Evolutionary conservation across 2,329 filamentous ascomycete species (phyloP).

Genomic region (Alternaria arbusti): DNA sequence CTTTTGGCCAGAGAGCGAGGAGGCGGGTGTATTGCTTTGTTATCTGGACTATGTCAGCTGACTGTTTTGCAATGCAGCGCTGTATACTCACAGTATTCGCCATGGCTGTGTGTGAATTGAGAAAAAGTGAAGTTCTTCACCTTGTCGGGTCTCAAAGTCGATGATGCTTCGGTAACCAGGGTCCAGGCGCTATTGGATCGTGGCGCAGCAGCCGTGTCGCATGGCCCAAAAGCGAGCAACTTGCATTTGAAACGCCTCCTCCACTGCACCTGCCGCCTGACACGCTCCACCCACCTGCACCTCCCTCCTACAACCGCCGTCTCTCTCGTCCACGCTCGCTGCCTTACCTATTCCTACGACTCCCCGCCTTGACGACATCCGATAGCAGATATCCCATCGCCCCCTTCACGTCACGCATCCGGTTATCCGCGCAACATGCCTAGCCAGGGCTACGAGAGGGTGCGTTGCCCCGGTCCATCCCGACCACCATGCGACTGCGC

Average conservation of each 20-base stretch:
- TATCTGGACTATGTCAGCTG: slow-evolving; percentile 30
- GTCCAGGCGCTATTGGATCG: slow-evolving; percentile 1
- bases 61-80: neutral
- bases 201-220: slow-evolving; percentile 10
- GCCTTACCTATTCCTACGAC: neutral
- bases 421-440: slow-evolving; percentile 47
- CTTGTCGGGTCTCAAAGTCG: slow-evolving; percentile 5
- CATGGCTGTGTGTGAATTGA: slow-evolving; percentile 18
- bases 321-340: slow-evolving; percentile 10
- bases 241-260: slow-evolving; percentile 15
- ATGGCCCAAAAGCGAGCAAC: slow-evolving; percentile 4
- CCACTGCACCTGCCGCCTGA: slow-evolving; percentile 15
- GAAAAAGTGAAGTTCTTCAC: neutral
- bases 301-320: slow-evolving; percentile 9
- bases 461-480: slow-evolving; percentile 41
- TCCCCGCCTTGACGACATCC: neutral
- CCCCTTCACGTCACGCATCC: slow-evolving; percentile 5
- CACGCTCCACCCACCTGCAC: slow-evolving; percentile 5
- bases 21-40: slow-evolving; percentile 59
- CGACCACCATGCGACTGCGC: slow-evolving; percentile 17
- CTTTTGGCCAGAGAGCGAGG: slow-evolving; percentile 57
- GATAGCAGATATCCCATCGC: neutral
- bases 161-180: slow-evolving; percentile 15
- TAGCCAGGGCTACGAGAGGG: slow-evolving; percentile 57
- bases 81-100: slow-evolving; percentile 17